phyloP scores from a whole-genome alignment of 225 moss, liverwort and hornwort genomes.

The Rhytidiadelphus loreus region DNA sequence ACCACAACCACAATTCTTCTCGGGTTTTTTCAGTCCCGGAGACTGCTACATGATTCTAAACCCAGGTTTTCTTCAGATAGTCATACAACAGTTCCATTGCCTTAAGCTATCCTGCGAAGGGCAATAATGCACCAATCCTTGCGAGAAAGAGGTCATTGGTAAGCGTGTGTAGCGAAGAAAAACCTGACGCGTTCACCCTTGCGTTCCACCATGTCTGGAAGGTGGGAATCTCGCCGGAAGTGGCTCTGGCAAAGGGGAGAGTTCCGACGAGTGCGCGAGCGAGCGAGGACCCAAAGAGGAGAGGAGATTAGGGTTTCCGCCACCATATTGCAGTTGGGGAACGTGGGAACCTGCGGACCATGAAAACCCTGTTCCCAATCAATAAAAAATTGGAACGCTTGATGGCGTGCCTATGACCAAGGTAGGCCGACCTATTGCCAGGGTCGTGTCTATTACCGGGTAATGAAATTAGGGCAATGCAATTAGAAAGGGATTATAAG shows the following conservation, averaged over 20 bases:
- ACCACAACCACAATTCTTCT: neutral
- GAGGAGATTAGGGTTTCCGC: neutral
- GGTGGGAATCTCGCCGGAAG: neutral
- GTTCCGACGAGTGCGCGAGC: neutral
- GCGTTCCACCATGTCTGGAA: conserved; percentile 50
- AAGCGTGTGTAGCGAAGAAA: neutral
- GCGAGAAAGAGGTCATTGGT: neutral
- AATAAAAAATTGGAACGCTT: neutral
- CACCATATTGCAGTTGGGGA: conserved; percentile 9
- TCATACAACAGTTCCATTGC: neutral
- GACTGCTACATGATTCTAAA: neutral
- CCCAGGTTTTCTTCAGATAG: neutral
- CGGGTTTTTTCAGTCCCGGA: neutral
- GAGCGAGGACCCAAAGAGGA: neutral
- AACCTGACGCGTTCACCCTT: conserved; percentile 87
- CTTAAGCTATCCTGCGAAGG: neutral
- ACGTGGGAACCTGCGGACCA: neutral
- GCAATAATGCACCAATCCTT: neutral
- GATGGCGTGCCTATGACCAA: neutral
- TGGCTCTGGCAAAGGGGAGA: neutral
- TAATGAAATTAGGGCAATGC: neutral
- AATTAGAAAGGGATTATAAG: neutral
- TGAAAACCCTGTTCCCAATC: neutral
- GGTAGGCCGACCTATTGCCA: no score
- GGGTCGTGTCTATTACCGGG: neutral